Conservation (phyloP, 2,329 filamentous ascomycete species). For the Cordyceps pruinosa region DNA sequence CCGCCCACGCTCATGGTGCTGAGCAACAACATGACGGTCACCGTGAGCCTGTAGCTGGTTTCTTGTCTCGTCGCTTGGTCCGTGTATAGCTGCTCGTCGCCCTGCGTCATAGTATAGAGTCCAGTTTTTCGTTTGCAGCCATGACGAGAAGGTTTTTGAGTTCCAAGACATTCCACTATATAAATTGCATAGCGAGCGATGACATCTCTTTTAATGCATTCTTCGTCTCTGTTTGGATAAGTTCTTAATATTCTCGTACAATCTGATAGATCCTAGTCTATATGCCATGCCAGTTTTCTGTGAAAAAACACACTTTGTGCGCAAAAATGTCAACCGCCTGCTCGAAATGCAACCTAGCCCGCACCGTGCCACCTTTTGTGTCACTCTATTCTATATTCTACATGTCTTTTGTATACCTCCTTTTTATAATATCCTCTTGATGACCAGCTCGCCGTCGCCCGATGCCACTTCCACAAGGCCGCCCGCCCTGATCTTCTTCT, state of each 20-base stretch:
- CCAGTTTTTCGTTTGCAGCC: background rate
- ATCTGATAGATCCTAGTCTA: background rate
- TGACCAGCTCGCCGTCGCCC: slow-evolving; percentile 41
- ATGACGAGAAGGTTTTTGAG: background rate
- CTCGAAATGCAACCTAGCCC: background rate
- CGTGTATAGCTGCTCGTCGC: background rate
- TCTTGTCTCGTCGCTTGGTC: background rate
- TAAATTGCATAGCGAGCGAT: slow-evolving; percentile 13
- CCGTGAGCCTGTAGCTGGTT: slow-evolving; percentile 55
- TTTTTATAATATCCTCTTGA: slow-evolving; percentile 31
- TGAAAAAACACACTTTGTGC: background rate
- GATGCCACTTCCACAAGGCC: slow-evolving; percentile 44
- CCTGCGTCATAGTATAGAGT: background rate
- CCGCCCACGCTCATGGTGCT: slow-evolving; percentile 74
- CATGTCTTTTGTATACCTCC: background rate
- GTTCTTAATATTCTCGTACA: background rate
- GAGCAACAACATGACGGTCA: slow-evolving; percentile 87
- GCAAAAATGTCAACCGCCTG: background rate
- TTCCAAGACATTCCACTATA: background rate
- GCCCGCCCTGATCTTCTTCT: slow-evolving; percentile 59
- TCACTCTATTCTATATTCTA: background rate
- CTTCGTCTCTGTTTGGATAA: background rate
- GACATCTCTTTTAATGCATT: background rate
- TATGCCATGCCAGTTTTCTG: background rate
- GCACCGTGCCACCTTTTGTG: background rate